Percentiles rank a stretch among this genome's conserved stretches.
phyloP scores from a whole-genome alignment of 352 stramenopile species.

The Pythium insidiosum region DNA sequence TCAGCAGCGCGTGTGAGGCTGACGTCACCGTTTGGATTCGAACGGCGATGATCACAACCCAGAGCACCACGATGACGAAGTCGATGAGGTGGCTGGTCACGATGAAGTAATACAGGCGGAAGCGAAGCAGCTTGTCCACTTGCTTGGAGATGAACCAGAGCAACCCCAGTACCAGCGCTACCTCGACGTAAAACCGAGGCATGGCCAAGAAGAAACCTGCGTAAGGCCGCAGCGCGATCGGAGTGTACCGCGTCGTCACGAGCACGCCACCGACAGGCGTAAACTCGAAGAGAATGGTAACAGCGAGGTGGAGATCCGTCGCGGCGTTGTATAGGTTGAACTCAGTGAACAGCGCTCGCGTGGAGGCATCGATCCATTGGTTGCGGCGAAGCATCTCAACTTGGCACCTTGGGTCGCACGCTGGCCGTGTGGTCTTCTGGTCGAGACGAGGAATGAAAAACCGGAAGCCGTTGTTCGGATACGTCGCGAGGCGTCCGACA shows the following conservation, averaged over 20 bases:
- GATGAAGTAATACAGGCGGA: slow-evolving; percentile 56
- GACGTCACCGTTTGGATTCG: slow-evolving; percentile 24
- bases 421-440: background rate
- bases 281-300: slow-evolving; percentile 56
- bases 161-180: slow-evolving; percentile 30
- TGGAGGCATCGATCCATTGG: slow-evolving; percentile 45
- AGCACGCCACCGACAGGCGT: slow-evolving; percentile 26
- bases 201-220: slow-evolving; percentile 32
- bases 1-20: slow-evolving; percentile 27
- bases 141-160: slow-evolving; percentile 40
- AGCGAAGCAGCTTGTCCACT: slow-evolving; percentile 39
- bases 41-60: slow-evolving; percentile 20
- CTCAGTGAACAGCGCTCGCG: slow-evolving; percentile 35
- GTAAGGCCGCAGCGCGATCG: slow-evolving; percentile 47
- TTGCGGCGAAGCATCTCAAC: slow-evolving; percentile 21
- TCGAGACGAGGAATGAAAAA: slow-evolving; percentile 13
- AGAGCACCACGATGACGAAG: slow-evolving; percentile 37
- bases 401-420: slow-evolving; percentile 28
- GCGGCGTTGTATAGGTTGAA: slow-evolving; percentile 67
- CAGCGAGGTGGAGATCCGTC: slow-evolving; percentile 32
- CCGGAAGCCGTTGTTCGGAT: slow-evolving; percentile 21
- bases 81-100: slow-evolving; percentile 44
- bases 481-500: slow-evolving; percentile 23
- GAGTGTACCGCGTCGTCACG: slow-evolving; percentile 18
- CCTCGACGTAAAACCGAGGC: slow-evolving; percentile 35